A percentile compares a stretch with the other conserved stretches of the same genome.
Conservation (phyloP, 805 yeast species). For the Tetrapisispora iriomotensis region DNA sequence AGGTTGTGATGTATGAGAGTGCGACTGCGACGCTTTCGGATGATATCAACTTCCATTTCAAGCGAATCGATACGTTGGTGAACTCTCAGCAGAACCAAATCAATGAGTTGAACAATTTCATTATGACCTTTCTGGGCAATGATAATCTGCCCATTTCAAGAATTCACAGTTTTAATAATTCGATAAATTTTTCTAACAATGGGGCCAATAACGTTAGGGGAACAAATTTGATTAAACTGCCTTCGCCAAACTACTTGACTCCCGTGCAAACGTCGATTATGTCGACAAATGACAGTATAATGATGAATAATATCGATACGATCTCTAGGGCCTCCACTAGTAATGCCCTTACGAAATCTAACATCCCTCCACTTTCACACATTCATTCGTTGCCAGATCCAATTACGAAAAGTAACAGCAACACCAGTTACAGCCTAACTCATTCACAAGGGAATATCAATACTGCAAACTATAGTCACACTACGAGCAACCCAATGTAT, state of each 20-base stretch:
- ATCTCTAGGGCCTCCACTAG: conserved; percentile 2
- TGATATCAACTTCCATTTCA: conserved; percentile 23
- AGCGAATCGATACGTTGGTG: conserved; percentile 21
- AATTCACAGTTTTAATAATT: neutral
- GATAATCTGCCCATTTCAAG: neutral
- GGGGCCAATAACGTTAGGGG: neutral
- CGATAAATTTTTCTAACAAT: too few species aligned
- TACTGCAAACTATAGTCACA: too few species aligned
- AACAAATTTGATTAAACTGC: neutral
- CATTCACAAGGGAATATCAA: too few species aligned
- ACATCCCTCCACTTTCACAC: neutral
- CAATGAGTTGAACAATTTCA: conserved; percentile 12
- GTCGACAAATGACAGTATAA: neutral
- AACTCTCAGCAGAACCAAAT: conserved; percentile 26
- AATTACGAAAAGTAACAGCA: neutral
- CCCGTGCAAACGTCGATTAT: conserved; percentile 1
- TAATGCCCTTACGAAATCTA: neutral
- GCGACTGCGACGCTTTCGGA: conserved; percentile 23
- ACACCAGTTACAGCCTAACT: too few species aligned
- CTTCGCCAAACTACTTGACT: conserved; percentile 1
- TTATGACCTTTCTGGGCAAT: neutral
- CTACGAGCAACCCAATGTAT: too few species aligned
- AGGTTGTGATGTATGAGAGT: conserved; percentile 21
- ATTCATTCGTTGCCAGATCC: conserved; percentile 1
- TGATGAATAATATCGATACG: conserved; percentile 2